Evolutionary conservation across 2,329 filamentous ascomycete species (phyloP).

Genomic region (Parastagonospora nodorum): DNA sequence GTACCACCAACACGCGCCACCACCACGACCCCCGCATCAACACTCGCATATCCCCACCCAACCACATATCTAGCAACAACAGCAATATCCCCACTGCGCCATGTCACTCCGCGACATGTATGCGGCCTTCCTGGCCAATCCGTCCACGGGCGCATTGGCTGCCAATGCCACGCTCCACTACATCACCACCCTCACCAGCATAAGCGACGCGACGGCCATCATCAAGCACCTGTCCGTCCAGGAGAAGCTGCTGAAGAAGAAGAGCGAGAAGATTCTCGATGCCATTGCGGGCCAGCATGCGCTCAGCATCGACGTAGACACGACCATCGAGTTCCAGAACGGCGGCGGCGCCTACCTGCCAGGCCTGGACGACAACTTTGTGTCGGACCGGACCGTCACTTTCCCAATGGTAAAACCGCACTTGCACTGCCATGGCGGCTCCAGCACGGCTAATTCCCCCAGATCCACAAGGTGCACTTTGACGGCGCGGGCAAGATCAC

Average conservation of each 20-base stretch:
- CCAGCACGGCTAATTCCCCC: conserved; percentile 11
- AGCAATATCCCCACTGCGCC: conserved; percentile 12
- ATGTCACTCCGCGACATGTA: conserved; percentile 49
- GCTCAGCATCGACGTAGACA: conserved; percentile 79
- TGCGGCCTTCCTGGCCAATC: conserved; percentile 52
- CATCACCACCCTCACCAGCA: conserved; percentile 81
- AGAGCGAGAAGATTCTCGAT: conserved; percentile 76
- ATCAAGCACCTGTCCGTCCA: conserved; percentile 78
- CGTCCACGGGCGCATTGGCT: conserved; percentile 50
- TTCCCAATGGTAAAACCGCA: conserved; percentile 73
- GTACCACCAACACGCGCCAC: not conserved
- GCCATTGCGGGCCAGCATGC: conserved; percentile 72
- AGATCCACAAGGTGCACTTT: conserved; percentile 82
- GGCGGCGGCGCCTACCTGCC: conserved; percentile 88
- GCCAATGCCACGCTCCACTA: conserved; percentile 67
- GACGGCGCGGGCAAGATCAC: conserved; percentile 76
- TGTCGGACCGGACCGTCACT: conserved; percentile 78
- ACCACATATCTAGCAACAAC: conserved; percentile 9
- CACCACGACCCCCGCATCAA: conserved; percentile 8
- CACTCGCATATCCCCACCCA: conserved; percentile 14
- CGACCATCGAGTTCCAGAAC: conserved; percentile 77
- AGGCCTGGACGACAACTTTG: conserved; percentile 89
- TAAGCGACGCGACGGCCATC: conserved; percentile 74
- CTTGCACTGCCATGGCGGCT: not conserved
- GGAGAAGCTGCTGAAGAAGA: conserved; percentile 78